Conservation (phyloP, 129 eudicot genomes). For the Gnaphalium uliginosum region DNA sequence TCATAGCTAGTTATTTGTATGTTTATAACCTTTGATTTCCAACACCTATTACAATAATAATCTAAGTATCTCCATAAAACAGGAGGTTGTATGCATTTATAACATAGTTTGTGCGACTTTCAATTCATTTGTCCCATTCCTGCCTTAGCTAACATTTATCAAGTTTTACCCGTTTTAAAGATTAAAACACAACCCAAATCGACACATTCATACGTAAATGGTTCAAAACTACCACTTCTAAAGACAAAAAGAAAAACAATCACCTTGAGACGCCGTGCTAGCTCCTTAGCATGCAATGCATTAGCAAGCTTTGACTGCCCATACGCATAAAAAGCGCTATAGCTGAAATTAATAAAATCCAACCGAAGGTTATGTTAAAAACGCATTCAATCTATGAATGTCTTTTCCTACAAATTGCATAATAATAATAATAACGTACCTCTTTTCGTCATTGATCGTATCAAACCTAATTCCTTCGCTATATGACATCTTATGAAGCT, state of each 20-base stretch:
- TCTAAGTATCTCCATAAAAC: no score
- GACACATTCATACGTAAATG: neutral
- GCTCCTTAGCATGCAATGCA: constrained; percentile 44
- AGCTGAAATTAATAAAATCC: constrained; percentile 29
- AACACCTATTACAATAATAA: no score
- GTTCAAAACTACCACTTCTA: neutral
- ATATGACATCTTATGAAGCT: constrained; percentile 56
- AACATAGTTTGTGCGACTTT: no score
- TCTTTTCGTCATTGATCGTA: constrained; percentile 68
- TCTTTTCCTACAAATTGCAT: neutral
- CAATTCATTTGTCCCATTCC: no score
- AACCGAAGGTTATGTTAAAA: neutral
- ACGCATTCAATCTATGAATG: neutral
- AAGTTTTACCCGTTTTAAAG: no score
- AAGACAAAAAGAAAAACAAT: neutral
- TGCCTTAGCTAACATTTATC: no score
- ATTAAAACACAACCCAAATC: neutral
- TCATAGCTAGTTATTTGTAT: no score
- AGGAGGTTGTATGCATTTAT: no score
- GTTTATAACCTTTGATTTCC: no score
- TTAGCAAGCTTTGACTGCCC: constrained; percentile 54
- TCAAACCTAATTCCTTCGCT: constrained; percentile 80
- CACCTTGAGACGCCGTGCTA: constrained; percentile 44
- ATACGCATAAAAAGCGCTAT: constrained; percentile 33
- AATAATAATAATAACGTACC: constrained; percentile 38